phyloP scores from a whole-genome alignment of 2,329 filamentous ascomycete species.

The Botryotinia globosa region DNA sequence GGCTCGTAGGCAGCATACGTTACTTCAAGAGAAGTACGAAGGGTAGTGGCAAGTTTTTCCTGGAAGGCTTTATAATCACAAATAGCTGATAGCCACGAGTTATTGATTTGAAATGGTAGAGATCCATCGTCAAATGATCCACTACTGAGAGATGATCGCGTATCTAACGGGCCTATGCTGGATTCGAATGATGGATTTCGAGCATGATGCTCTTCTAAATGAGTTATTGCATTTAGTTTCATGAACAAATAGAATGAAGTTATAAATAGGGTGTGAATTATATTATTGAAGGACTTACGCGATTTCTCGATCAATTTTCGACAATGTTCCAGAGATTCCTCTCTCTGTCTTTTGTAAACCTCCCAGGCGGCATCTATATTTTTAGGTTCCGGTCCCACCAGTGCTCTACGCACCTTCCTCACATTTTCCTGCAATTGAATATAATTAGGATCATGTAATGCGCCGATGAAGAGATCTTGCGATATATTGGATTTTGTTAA shows the following conservation, averaged over 20 bases:
- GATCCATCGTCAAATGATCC: slow-evolving; percentile 34
- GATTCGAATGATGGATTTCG: slow-evolving; percentile 30
- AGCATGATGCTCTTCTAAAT: slow-evolving; percentile 25
- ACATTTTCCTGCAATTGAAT: slow-evolving; percentile 36
- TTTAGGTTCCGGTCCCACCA: slow-evolving; percentile 28
- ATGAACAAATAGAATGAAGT: not conserved
- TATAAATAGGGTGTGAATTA: not conserved
- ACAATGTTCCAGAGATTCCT: slow-evolving; percentile 44
- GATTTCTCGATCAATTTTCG: slow-evolving; percentile 44
- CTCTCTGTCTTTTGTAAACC: slow-evolving; percentile 44
- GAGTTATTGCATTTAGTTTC: not conserved
- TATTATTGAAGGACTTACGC: slow-evolving; percentile 33
- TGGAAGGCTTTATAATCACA: slow-evolving; percentile 47
- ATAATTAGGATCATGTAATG: slow-evolving; percentile 34
- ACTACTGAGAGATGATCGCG: slow-evolving; percentile 28
- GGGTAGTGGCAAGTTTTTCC: slow-evolving; percentile 43
- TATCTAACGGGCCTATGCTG: slow-evolving; percentile 29
- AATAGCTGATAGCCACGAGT: slow-evolving; percentile 42
- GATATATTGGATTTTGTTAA: slow-evolving; percentile 28
- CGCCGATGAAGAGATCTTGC: slow-evolving; percentile 30
- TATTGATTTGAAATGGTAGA: slow-evolving; percentile 28
- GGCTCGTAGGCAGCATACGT: slow-evolving; percentile 49
- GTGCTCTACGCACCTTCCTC: slow-evolving; percentile 29
- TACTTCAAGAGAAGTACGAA: slow-evolving; percentile 44
- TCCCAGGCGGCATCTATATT: slow-evolving; percentile 47